Evolutionary conservation across 768 basidiomycete genomes (phyloP), one percentile per base, ranked within the genome.

Genomic region (Tricholomella constricta): DNA sequence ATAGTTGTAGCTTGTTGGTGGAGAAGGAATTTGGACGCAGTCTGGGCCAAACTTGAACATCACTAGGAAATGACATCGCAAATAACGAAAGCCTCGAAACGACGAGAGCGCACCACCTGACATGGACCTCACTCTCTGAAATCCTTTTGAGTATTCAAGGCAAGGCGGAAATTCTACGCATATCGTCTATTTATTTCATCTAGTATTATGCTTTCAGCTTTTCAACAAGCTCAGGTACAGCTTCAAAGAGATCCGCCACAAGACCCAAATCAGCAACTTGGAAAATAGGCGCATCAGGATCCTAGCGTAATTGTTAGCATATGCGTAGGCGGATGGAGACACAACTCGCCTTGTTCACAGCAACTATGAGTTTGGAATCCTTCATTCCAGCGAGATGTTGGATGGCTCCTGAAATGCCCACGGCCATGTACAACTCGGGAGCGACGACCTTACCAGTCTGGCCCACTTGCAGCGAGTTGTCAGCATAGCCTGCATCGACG

Each of bases 301-400:
- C 96, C 92, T 95, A 61, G 17, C 38, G 19, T 29, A 3, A 12
- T 38, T 48, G 48, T 56, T 45, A 58, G 48, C 54, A 51, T 48
- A 2, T 7, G 37, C 23, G 51, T 29, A 43, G 2, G 20, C 9
- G 31, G 51, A 25, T 22, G 34, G 17, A 52, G 42, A 35, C 10
- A 25, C 9, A 17, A 57, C 75, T 47, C 56, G 85, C 94, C 84
- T 99, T 99, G 78, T 99, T 99, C 56, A 99, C 81, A 4, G 97
- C 97, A 27, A 97, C 96, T 56, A 99, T 99, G 58, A 98, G 78
- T 75, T 98, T 99, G 10, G 92, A 94, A 64, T 98, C 97, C 69
- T 99, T 99, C 97, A 98, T 99, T 8, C 97, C 97, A 19, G 97
- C 97, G 49, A 98, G 77, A 75, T 99, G 97, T 73, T 99, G 97